Evolutionary conservation across 139 green algal genomes (phyloP).

Genomic region (Coccomyxa sp.): DNA sequence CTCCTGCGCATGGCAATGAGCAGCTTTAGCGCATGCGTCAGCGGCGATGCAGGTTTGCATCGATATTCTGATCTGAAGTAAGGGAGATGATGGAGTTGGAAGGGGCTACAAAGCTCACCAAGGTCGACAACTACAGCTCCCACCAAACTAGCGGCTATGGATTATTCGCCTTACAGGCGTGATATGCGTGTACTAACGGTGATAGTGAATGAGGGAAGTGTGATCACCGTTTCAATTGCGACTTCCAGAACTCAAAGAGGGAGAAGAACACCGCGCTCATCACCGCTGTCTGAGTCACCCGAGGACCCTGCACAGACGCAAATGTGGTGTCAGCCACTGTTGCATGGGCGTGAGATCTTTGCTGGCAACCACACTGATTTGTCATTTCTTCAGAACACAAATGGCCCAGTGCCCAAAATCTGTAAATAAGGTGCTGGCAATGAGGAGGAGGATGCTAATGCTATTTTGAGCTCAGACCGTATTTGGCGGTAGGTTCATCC

Average conservation of each 20-base stretch:
- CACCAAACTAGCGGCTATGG: too few species aligned
- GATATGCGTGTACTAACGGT: too few species aligned
- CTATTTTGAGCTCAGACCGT: too few species aligned
- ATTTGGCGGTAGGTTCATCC: too few species aligned
- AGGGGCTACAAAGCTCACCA: background rate
- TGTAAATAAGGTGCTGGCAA: background rate
- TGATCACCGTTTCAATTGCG: conserved; percentile 15
- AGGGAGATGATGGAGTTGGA: background rate
- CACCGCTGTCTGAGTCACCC: conserved; percentile 56
- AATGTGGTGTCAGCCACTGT: background rate
- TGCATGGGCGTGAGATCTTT: background rate
- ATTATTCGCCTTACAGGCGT: too few species aligned
- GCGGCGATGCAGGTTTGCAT: too few species aligned
- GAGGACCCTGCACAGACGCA: conserved; percentile 32
- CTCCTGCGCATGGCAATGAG: background rate
- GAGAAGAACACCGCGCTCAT: conserved; percentile 73
- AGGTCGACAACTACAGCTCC: too few species aligned
- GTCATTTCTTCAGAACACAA: background rate
- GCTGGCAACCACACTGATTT: background rate
- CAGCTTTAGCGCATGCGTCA: background rate
- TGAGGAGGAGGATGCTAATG: too few species aligned
- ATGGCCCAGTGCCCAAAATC: background rate
- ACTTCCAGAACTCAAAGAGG: conserved; percentile 57
- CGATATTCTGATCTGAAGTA: background rate
- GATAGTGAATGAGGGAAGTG: too few species aligned